Conservation (phyloP, 805 yeast genomes). For the Suhomyces sp. region DNA sequence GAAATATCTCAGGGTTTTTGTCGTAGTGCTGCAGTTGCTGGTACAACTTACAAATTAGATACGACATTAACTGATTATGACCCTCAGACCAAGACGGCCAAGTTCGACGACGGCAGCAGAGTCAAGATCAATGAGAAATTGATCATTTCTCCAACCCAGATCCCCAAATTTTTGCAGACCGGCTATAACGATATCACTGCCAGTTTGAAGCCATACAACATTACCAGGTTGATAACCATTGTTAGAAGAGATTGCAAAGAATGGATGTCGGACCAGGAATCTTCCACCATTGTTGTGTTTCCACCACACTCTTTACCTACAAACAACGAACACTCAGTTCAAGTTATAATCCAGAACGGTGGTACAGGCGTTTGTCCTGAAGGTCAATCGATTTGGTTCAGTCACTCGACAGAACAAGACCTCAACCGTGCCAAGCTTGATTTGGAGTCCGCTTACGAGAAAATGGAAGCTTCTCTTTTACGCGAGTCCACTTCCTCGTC, state of each 20-base stretch:
- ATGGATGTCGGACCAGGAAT: constrained; percentile 87
- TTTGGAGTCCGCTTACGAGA: constrained; percentile 73
- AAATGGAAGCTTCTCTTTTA: constrained; percentile 74
- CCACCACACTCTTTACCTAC: constrained; percentile 78
- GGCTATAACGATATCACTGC: constrained; percentile 42
- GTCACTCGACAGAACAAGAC: constrained; percentile 68
- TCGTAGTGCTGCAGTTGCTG: constrained; percentile 97
- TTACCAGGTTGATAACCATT: constrained; percentile 74
- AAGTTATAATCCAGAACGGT: constrained; percentile 81
- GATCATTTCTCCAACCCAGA: constrained; percentile 69
- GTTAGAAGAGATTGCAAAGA: constrained; percentile 85
- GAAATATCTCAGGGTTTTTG: constrained; percentile 96
- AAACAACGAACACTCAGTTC: constrained; percentile 70
- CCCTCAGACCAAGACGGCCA: constrained; percentile 61
- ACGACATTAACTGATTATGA: constrained; percentile 66
- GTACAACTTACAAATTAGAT: constrained; percentile 85
- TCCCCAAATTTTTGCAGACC: constrained; percentile 41
- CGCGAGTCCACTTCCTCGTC: constrained; percentile 66
- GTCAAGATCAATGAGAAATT: constrained; percentile 78
- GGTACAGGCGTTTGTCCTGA: constrained; percentile 83
- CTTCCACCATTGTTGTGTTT: constrained; percentile 84
- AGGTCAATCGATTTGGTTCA: constrained; percentile 90
- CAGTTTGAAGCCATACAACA: constrained; percentile 45
- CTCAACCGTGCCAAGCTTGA: constrained; percentile 70
- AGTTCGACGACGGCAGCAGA: constrained; percentile 69